Base-by-base conservation (phyloP, 176 grass and related monocot genomes). In the Eleusine coracana region DNA sequence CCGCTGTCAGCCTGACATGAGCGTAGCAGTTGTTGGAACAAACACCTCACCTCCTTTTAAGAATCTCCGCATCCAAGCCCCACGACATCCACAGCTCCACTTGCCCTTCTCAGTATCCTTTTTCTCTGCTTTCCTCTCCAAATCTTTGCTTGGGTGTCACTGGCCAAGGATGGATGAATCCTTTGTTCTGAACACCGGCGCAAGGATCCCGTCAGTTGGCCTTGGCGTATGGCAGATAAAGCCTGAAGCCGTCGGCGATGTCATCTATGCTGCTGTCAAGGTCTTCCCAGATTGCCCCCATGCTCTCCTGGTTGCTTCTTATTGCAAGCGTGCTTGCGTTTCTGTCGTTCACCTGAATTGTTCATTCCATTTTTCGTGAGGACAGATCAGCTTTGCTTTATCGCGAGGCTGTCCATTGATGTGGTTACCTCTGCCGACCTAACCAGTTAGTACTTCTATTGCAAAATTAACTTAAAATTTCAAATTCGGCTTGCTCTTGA, bases 181-280 rank as follows among this genome's bases (percentile, higher is more conserved):
- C 23, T 95, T 92, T 37, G 70, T 84, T 3, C 82, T 95, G 8
- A 95, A 86, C 39, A 95, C 85, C 4, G 87, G 93, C 9, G 82
- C 90, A 20, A 90, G 70, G 62, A 86, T 95, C 31, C 93, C 90
- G 2, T 77, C 85, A 0, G 48, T 95, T 59, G 90, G 93, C 0
- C 81, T 95, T 23, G 90, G 93, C 6, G 86, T 88, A 12, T 92
- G 87, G 82, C 89, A 92, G 9, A 73, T 77, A 1, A 73, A 86
- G 1, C 50, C 87, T 28, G 85, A 80, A n/a, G 21, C 75, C 29
- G 71, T 86, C 15, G 41, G 79, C 7, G 10, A 81, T 20, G 82
- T 79, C 65, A 34, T 95, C 27, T 70, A 80, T 67, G 73, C 85
- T 60, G 90, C 93, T 11, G 80, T 95, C 46, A 92, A 95, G 90